Evolutionary conservation across 2,329 filamentous ascomycete genomes (phyloP).

Genomic region (Penicillium sp.): DNA sequence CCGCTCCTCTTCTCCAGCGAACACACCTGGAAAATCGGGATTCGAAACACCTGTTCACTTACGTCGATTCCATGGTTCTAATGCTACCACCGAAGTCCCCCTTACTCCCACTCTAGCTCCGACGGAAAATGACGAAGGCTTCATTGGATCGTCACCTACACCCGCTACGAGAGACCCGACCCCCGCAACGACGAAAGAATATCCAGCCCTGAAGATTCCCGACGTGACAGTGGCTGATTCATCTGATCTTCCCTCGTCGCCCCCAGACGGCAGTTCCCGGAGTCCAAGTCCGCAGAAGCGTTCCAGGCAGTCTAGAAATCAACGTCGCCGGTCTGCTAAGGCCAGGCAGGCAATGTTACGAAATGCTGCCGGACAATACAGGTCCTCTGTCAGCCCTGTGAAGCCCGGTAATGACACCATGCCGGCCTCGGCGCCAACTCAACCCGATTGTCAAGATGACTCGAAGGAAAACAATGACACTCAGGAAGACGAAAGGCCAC

Average conservation of each 20-base stretch:
- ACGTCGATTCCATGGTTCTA: slow-evolving; percentile 29
- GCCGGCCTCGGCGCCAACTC: slow-evolving; percentile 4
- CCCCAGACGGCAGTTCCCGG: slow-evolving; percentile 33
- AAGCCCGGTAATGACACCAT: slow-evolving; percentile 3
- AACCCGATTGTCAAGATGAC: slow-evolving; percentile 11
- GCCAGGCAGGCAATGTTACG: slow-evolving; percentile 16
- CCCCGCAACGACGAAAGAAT: slow-evolving; percentile 31
- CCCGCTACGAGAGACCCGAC: slow-evolving; percentile 46
- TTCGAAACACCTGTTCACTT: slow-evolving; percentile 36
- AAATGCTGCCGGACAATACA: slow-evolving; percentile 5
- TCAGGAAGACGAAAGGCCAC: slow-evolving; percentile 16
- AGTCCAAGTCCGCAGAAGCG: slow-evolving; percentile 27
- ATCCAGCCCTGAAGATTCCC: slow-evolving; percentile 35
- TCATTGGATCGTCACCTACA: slow-evolving; percentile 58
- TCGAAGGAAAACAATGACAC: slow-evolving; percentile 11
- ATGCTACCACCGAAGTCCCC: slow-evolving; percentile 33
- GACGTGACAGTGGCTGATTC: slow-evolving; percentile 21
- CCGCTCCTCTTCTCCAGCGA: slow-evolving; percentile 50
- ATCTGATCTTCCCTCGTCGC: slow-evolving; percentile 41
- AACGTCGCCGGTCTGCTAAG: slow-evolving; percentile 17
- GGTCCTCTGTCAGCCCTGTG: slow-evolving; percentile 11
- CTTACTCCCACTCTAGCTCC: slow-evolving; percentile 50
- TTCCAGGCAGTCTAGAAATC: slow-evolving; percentile 8
- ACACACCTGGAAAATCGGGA: slow-evolving; percentile 32
- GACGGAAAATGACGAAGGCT: slow-evolving; percentile 48